A percentile compares a stretch with the other conserved stretches of the same genome.
phyloP scores from a whole-genome alignment of 129 eudicot species.

The Pittosporum tobira region DNA sequence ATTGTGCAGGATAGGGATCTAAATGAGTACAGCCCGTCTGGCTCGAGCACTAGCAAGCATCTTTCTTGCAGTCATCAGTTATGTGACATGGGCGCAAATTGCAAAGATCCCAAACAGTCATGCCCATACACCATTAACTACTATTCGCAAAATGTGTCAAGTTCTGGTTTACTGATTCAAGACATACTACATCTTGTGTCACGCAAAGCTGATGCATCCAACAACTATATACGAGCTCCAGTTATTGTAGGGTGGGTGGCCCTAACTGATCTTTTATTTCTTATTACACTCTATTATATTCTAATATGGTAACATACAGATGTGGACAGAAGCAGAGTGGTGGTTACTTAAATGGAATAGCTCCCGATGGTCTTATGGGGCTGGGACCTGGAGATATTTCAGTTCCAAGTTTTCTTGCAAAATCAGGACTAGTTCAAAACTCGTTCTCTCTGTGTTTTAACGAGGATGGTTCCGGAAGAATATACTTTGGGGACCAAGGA shows the following conservation, averaged over 20 bases:
- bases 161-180: conserved; percentile 93
- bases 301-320: conserved; percentile 31
- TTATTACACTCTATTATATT: not conserved
- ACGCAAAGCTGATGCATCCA: conserved; percentile 41
- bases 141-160: conserved; percentile 52
- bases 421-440: conserved; percentile 58
- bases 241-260: conserved; percentile 58
- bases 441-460: conserved; percentile 83
- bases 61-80: conserved; percentile 69
- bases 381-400: conserved; percentile 78
- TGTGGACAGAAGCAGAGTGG: conserved; percentile 97
- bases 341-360: conserved; percentile 82
- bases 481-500: conserved; percentile 91
- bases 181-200: conserved; percentile 80
- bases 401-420: conserved; percentile 79
- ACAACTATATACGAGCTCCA: conserved; percentile 61
- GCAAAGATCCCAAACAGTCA: conserved; percentile 51
- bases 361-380: conserved; percentile 97
- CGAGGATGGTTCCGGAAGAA: conserved; percentile 76
- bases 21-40: conserved; percentile 69
- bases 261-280: conserved; percentile 9
- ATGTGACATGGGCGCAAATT: conserved; percentile 53
- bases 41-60: conserved; percentile 75
- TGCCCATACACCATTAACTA: conserved; percentile 74
- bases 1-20: conserved; percentile 99